A percentile compares a stretch with the other conserved stretches of the same genome.
Evolutionary conservation across 2,329 filamentous ascomycete genomes (phyloP).

Genomic region (Achaetomium macrosporum): DNA sequence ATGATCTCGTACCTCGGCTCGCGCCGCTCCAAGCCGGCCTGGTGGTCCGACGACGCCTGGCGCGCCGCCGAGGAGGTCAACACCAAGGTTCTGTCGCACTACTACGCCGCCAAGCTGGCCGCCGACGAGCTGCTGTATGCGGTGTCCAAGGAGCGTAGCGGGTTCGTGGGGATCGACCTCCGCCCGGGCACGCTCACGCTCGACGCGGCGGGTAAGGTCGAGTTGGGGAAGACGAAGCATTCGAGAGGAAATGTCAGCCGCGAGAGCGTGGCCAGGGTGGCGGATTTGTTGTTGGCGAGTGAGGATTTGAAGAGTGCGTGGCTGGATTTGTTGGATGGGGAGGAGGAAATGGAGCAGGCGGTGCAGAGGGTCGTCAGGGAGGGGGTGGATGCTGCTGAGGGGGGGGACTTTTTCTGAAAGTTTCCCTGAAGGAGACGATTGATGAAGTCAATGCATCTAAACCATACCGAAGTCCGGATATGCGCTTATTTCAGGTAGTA

Average conservation of each 20-base stretch:
- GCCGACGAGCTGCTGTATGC: slow-evolving; percentile 53
- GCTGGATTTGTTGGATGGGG: slow-evolving; percentile 51
- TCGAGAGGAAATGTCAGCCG: slow-evolving; percentile 43
- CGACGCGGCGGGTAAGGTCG: slow-evolving; percentile 42
- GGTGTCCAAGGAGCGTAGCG: slow-evolving; percentile 36
- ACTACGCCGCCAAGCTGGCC: slow-evolving; percentile 56
- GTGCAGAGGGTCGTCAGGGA: slow-evolving; percentile 45
- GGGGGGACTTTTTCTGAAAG: slow-evolving; percentile 34
- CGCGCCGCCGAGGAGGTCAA: slow-evolving; percentile 35
- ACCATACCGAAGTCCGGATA: too few relatives aligned
- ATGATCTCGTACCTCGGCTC: slow-evolving; percentile 57
- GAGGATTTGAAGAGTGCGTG: slow-evolving; percentile 44
- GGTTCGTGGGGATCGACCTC: slow-evolving; percentile 47
- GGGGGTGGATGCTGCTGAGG: slow-evolving; percentile 47
- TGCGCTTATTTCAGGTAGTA: too few relatives aligned
- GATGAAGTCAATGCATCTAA: too few relatives aligned
- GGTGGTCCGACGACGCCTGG: slow-evolving; percentile 51
- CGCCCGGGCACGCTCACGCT: slow-evolving; percentile 47
- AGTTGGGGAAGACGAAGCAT: slow-evolving; percentile 41
- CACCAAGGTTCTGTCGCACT: slow-evolving; percentile 41
- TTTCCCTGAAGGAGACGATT: too few relatives aligned
- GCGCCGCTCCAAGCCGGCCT: slow-evolving; percentile 45
- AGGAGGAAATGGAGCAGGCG: slow-evolving; percentile 42
- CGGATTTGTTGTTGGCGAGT: slow-evolving; percentile 48
- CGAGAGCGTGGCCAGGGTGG: slow-evolving; percentile 54